Evolutionary conservation across 345 rosid genomes (phyloP).

Genomic region (Aquilaria yunnanensis): DNA sequence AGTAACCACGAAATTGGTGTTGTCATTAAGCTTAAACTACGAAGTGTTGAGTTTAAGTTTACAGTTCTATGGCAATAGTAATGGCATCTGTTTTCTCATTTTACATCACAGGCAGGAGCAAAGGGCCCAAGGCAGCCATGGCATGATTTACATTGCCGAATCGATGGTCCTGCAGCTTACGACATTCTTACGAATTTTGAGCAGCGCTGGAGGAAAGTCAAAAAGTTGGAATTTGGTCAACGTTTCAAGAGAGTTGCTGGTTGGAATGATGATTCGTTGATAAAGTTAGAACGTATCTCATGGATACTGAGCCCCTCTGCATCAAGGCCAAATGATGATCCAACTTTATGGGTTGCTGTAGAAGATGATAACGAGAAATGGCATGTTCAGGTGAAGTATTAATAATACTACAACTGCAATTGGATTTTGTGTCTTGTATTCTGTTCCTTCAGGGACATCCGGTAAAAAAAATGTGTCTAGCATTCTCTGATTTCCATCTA

Average conservation of each 20-base stretch:
- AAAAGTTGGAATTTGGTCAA: conserved; percentile 55
- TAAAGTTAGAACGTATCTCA: conserved; percentile 69
- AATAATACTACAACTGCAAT: background rate
- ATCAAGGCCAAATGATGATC: conserved; percentile 30
- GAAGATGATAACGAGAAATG: conserved; percentile 58
- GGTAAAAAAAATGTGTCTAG: too few species aligned
- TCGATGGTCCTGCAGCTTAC: conserved; percentile 90
- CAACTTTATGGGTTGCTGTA: conserved; percentile 34
- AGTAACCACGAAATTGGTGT: too few species aligned
- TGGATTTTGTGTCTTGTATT: background rate
- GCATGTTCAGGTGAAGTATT: conserved; percentile 56
- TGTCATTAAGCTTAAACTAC: too few species aligned
- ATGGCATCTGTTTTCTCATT: background rate
- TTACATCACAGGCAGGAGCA: conserved; percentile 38
- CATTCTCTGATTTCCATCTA: background rate
- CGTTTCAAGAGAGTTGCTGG: conserved; percentile 50
- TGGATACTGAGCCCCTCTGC: conserved; percentile 65
- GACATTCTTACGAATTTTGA: conserved; percentile 74
- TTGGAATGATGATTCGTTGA: conserved; percentile 72
- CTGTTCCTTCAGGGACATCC: background rate
- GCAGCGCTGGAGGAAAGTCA: conserved; percentile 80
- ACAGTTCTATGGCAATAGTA: too few species aligned
- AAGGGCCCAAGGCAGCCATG: conserved; percentile 75
- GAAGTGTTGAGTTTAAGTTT: background rate
- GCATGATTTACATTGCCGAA: conserved; percentile 76